Evolutionary conservation across 2,329 filamentous ascomycete genomes (phyloP).

Genomic region (Didymella segeticola): DNA sequence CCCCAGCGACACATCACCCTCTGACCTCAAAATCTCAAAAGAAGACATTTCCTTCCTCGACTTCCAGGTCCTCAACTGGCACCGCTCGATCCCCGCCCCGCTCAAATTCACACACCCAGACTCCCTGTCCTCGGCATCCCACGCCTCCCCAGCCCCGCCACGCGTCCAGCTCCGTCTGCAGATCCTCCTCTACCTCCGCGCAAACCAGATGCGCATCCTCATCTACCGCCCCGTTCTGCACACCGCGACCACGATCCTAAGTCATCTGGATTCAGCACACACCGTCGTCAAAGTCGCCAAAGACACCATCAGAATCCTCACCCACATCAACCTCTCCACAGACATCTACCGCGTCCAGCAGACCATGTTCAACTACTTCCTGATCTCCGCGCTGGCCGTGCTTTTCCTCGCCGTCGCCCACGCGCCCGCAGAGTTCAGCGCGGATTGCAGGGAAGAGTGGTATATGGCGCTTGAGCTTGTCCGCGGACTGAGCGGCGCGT

Average conservation of each 20-base stretch:
- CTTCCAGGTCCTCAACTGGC: slow-evolving; percentile 86
- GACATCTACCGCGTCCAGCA: slow-evolving; percentile 75
- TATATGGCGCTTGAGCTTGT: slow-evolving; percentile 79
- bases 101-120: slow-evolving; percentile 68
- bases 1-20: slow-evolving; percentile 60
- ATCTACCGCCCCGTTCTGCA: slow-evolving; percentile 89
- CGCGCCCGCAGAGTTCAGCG: slow-evolving; percentile 73
- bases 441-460: slow-evolving; percentile 74
- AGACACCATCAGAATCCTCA: slow-evolving; percentile 75
- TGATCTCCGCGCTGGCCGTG: slow-evolving; percentile 76
- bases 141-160: slow-evolving; percentile 57
- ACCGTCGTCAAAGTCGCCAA: slow-evolving; percentile 77
- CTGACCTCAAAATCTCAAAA: slow-evolving; percentile 67
- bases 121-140: no score
- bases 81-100: slow-evolving; percentile 72
- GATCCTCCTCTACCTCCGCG: slow-evolving; percentile 82
- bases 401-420: slow-evolving; percentile 80
- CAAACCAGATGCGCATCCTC: slow-evolving; percentile 89
- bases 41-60: slow-evolving; percentile 83
- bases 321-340: slow-evolving; percentile 73
- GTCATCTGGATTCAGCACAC: slow-evolving; percentile 75
- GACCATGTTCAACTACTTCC: slow-evolving; percentile 81
- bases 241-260: slow-evolving; percentile 80
- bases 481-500: slow-evolving; percentile 73
- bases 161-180: slow-evolving; percentile 76